phyloP scores from a whole-genome alignment of 805 yeast genomes.

The Myxozyma melibiosi region DNA sequence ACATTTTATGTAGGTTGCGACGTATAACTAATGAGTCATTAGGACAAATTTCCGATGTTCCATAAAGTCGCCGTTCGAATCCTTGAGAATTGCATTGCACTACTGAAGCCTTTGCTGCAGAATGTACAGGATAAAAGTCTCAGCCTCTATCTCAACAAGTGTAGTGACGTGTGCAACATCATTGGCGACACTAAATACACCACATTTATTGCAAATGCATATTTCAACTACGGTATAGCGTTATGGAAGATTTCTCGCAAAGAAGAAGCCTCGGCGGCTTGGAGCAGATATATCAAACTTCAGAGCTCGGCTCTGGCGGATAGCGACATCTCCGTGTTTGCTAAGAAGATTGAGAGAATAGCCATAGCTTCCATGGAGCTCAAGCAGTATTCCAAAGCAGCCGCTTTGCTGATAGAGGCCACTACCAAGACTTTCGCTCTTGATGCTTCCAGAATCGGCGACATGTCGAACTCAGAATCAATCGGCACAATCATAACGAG shows the following conservation, averaged over 20 bases:
- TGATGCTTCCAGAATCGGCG: background rate
- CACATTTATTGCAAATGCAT: constrained; percentile 16
- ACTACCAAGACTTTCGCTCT: background rate
- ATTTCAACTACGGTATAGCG: constrained; percentile 21
- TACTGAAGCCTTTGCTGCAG: constrained; percentile 5
- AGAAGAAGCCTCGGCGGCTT: constrained; percentile 18
- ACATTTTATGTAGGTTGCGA: too few relatives aligned
- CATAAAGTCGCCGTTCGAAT: constrained; percentile 18
- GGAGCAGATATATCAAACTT: constrained; percentile 16
- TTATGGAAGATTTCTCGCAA: constrained; percentile 12
- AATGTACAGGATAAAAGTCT: background rate
- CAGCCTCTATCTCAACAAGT: background rate
- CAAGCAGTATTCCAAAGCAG: constrained; percentile 1
- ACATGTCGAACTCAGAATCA: background rate
- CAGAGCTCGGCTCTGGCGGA: constrained; percentile 3
- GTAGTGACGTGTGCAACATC: constrained; percentile 3
- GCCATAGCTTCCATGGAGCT: constrained; percentile 21
- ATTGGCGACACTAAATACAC: constrained; percentile 10
- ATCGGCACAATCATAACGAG: background rate
- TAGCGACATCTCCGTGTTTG: background rate
- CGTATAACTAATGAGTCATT: too few relatives aligned
- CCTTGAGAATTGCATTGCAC: constrained; percentile 20
- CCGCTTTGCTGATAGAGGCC: constrained; percentile 2
- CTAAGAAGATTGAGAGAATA: constrained; percentile 27
- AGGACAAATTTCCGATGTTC: constrained; percentile 9